Evolutionary conservation across 2,329 filamentous ascomycete species (phyloP), one percentile per base, ranked within the genome.

Genomic region (Coniella lustricola): DNA sequence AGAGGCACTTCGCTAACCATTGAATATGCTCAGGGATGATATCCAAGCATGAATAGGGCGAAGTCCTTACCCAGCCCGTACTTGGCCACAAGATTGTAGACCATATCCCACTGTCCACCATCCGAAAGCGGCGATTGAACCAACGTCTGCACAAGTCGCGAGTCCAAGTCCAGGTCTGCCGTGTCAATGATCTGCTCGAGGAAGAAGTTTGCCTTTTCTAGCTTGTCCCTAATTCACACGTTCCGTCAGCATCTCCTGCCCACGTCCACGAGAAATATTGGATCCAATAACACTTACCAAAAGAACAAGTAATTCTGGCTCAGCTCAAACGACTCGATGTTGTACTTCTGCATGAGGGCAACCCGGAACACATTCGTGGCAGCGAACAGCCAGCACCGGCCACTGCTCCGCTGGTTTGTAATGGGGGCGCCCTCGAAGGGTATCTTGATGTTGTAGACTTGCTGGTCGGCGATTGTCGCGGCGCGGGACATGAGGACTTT

Each of bases 71-170:
- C 40, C n/a, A 95, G 77, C 22, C 90, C 90, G 60, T 95, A 95
- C 68, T 95, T 95, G 38, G 79, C 69, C 4, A 95, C 87, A 9
- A 95, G 71, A 59, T 94, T 95, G 55, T 81, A 85, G 2, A 90
- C 84, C 88, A 95, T 94, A 64, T 94, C 88, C 87, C 87, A 94
- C 64, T 94, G 88, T 0, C 90, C 89, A 22, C 90, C 89, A 61
- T 95, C 90, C 7, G 77, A 79, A 4, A 93, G 81, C 1, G 88
- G 84, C 18, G 78, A 74, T 0, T 70, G 68, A 22, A 91, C 70
- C 3, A 95, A 67, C 3, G 76, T 76, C 62, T 90, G 84, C 3
- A 95, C 75, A 3, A 94, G 67, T 9, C 90, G 72, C 18, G 82
- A 76, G 55, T 90, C 86, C 1, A 94, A 73, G 31, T 84, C 80